phyloP scores from a whole-genome alignment of 2,329 filamentous ascomycete species.

The Aspergillus brunneoviolaceus region DNA sequence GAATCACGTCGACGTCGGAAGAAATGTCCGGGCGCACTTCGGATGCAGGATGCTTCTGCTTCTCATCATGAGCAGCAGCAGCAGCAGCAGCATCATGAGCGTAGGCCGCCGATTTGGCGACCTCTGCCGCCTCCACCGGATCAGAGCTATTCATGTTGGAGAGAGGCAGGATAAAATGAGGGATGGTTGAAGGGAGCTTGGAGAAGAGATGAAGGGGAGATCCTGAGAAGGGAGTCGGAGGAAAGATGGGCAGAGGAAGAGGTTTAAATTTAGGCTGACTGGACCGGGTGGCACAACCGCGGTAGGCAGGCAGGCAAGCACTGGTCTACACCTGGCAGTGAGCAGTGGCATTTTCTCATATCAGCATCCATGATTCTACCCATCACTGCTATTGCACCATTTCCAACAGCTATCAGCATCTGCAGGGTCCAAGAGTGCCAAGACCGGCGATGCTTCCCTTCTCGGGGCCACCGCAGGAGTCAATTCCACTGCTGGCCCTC shows the following conservation, averaged over 20 bases:
- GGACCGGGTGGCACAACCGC: neutral
- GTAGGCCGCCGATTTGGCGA: constrained; percentile 23
- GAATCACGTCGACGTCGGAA: constrained; percentile 14
- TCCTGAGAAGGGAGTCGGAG: neutral
- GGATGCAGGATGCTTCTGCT: constrained; percentile 4
- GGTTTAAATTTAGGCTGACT: constrained; percentile 4
- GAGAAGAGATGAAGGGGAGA: neutral
- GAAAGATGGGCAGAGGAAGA: neutral
- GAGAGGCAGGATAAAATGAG: neutral
- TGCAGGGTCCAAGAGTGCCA: neutral
- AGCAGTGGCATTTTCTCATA: too few species aligned
- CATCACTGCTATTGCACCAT: neutral
- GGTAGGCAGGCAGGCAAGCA: neutral
- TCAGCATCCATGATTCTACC: too few species aligned
- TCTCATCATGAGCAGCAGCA: constrained; percentile 16
- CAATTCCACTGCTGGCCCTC: neutral
- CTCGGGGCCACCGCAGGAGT: neutral
- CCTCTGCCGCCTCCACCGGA: constrained; percentile 26
- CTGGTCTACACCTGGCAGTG: too few species aligned
- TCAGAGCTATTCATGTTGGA: constrained; percentile 28
- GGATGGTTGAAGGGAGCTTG: neutral
- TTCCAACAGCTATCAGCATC: neutral
- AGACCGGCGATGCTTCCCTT: neutral
- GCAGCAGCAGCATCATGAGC: constrained; percentile 22
- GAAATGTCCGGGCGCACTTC: constrained; percentile 8